A percentile compares a stretch with the other conserved stretches of the same genome.
phyloP scores from a whole-genome alignment of 2,329 filamentous ascomycete genomes.

The Aureobasidium sp. region DNA sequence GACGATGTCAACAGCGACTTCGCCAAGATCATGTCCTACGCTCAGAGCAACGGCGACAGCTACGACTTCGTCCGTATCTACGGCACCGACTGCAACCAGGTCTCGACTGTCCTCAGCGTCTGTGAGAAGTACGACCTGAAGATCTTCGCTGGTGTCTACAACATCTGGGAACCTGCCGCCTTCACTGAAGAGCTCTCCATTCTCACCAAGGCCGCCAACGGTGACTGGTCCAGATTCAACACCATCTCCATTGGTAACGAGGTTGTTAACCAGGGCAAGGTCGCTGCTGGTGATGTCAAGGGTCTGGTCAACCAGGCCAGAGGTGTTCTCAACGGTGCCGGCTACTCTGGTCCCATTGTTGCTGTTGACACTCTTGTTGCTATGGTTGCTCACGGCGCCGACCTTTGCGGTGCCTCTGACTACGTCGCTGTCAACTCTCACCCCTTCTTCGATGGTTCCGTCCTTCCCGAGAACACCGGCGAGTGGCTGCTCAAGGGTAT shows the following conservation, averaged over 20 bases:
- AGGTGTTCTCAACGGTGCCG: conserved; percentile 47
- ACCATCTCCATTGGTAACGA: conserved; percentile 77
- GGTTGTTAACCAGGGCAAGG: conserved; percentile 50
- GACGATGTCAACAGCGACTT: conserved; percentile 59
- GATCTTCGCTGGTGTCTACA: conserved; percentile 67
- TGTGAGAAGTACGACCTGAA: conserved; percentile 57
- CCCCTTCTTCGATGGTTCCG: conserved; percentile 68
- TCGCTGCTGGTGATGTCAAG: conserved; percentile 44
- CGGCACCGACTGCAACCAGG: conserved; percentile 69
- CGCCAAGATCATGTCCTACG: conserved; percentile 29
- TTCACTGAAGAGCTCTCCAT: conserved; percentile 49
- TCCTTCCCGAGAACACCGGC: conserved; percentile 53
- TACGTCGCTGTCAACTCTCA: conserved; percentile 77
- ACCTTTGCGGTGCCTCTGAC: conserved; percentile 63
- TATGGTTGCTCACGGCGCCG: conserved; percentile 54
- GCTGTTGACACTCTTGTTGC: conserved; percentile 72
- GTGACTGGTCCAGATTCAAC: conserved; percentile 60
- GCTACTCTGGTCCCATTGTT: conserved; percentile 65
- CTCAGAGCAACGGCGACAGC: conserved; percentile 34
- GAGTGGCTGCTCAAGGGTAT: conserved; percentile 54
- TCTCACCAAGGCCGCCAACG: conserved; percentile 51
- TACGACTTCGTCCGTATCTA: conserved; percentile 67
- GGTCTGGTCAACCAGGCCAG: conserved; percentile 51
- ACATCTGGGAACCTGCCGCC: conserved; percentile 38
- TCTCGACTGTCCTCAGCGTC: conserved; percentile 52